Evolutionary conservation across 257 asterid genomes (phyloP), one percentile per base, ranked within the genome.

Genomic region (Apocynum venetum): DNA sequence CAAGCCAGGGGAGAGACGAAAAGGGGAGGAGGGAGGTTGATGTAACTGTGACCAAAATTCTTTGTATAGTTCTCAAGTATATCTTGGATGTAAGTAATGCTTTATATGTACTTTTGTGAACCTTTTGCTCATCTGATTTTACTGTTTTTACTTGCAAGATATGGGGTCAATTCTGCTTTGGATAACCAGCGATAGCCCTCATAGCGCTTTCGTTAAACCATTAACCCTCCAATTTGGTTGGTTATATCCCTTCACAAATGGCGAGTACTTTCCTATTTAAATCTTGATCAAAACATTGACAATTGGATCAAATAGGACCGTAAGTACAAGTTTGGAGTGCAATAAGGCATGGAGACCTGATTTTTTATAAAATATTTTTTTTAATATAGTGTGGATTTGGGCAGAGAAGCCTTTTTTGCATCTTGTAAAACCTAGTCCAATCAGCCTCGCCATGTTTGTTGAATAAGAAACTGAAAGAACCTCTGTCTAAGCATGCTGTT

Each of bases 401-500:
- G 70, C 6, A 66, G 53, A 43, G 6, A 20, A 68, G 17, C 17
- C 38, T 3, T 68, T 41, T 53, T 17, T 43, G 53, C n/a, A 19
- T 43, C 53, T 44, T 11, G 4, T 36, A 17, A 43, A 68, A 43
- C 13, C 2, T 6, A 41, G 49, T 40, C n/a, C 53, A 68, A 19
- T 40, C 25, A 43, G 36, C 53, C 15, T 68, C 0, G 8, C 53
- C 52, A 19, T 7, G 36, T 68, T 20, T 14, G 36, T 68, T 43
- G 53, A 68, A 68, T 43, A 19, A 68, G 73, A 68, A 41, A 19
- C 52, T 43, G 51, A 17, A 68, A 68, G 53, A 68, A 19, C 73
- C 36, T 17, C 38, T 68, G 35, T 44, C 4, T 13, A 43, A 43
- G 53, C 14, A 43, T 44, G 53, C 53, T 43, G 47, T 40, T 66